A percentile compares a stretch with the other conserved stretches of the same genome.
Evolutionary conservation across 257 asterid genomes (phyloP).

Genomic region (Craterostigma plantagineum): DNA sequence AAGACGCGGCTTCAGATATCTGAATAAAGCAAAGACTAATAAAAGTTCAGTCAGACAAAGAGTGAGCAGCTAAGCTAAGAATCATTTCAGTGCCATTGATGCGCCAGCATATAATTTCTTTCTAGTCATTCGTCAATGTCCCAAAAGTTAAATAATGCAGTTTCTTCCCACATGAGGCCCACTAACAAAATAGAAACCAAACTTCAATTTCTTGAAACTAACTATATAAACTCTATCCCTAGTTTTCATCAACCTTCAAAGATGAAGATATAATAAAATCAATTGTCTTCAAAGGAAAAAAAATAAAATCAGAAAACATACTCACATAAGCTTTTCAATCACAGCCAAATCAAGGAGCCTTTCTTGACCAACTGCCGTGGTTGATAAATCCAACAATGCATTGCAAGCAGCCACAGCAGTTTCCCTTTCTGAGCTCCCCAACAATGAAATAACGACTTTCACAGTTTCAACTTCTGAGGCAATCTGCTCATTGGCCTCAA

Average conservation of each 20-base stretch:
- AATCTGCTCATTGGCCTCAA: constrained; percentile 42
- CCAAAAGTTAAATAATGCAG: too few species aligned
- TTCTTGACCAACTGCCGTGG: constrained; percentile 33
- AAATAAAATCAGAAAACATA: constrained; percentile 7
- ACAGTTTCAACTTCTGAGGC: constrained; percentile 33
- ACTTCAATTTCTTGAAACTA: neutral
- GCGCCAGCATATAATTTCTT: too few species aligned
- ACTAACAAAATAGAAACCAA: constrained; percentile 8
- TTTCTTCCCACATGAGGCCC: too few species aligned
- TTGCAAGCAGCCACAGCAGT: constrained; percentile 48
- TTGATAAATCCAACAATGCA: constrained; percentile 52
- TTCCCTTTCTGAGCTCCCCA: constrained; percentile 17
- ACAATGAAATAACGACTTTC: constrained; percentile 30
- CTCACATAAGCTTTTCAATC: constrained; percentile 47
- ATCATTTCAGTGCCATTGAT: too few species aligned
- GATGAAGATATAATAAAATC: neutral
- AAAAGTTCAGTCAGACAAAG: constrained; percentile 16
- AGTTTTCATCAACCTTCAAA: neutral
- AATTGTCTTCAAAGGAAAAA: constrained; percentile 1
- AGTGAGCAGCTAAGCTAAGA: too few species aligned
- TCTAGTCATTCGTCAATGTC: too few species aligned
- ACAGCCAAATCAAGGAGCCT: constrained; percentile 33
- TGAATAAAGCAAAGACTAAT: constrained; percentile 43
- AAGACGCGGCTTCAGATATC: constrained; percentile 23
- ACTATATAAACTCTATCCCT: neutral